phyloP scores from a whole-genome alignment of 2,329 filamentous ascomycete genomes.

The Venturia aucupariae region DNA sequence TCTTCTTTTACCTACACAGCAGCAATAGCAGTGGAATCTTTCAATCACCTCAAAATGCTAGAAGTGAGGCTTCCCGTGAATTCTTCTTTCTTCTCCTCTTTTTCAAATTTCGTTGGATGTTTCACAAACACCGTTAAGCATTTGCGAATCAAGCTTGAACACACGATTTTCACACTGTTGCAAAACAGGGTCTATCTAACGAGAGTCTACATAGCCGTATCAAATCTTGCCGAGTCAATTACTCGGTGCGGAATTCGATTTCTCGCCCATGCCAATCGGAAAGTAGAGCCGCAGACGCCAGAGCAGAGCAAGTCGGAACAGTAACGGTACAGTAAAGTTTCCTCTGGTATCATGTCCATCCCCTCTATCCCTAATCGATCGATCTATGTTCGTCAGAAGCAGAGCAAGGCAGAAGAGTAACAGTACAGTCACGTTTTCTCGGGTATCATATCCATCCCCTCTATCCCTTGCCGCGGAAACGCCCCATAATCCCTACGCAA shows the following conservation, averaged over 20 bases:
- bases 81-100: neutral
- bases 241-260: neutral
- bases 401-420: no score
- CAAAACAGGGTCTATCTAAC: neutral
- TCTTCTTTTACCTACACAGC: neutral
- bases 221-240: neutral
- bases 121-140: neutral
- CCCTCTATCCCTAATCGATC: no score
- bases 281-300: neutral
- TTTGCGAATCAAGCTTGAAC: no score
- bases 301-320: no score
- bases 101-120: neutral
- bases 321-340: no score
- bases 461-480: no score
- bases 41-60: neutral
- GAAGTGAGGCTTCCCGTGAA: neutral
- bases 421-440: no score
- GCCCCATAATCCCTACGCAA: no score
- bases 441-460: no score
- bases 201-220: neutral
- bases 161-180: no score
- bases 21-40: slow-evolving; percentile 1
- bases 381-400: no score
- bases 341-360: no score
- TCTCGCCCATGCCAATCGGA: neutral